Evolutionary conservation across 768 basidiomycete species (phyloP).

Genomic region (Lentinula sp.): DNA sequence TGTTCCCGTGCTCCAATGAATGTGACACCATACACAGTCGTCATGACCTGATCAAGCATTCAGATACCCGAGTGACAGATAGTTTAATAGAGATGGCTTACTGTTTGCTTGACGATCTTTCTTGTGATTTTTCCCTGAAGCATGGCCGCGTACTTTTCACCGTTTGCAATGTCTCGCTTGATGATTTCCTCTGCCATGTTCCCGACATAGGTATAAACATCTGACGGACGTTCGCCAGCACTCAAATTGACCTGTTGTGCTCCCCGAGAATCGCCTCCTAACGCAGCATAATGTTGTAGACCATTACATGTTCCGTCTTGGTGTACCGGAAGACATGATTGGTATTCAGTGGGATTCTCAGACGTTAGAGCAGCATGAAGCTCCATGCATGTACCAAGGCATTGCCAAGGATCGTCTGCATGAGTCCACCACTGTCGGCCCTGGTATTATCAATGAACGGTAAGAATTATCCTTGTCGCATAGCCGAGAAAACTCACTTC

Average conservation of each 20-base stretch:
- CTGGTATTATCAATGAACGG: conserved; percentile 22
- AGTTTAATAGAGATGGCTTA: conserved; percentile 23
- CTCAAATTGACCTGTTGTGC: conserved; percentile 90
- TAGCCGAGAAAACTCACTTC: conserved; percentile 37
- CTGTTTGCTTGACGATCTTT: conserved; percentile 98
- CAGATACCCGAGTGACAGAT: neutral
- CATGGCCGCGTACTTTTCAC: conserved; percentile 48
- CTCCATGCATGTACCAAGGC: conserved; percentile 89
- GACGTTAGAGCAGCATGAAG: conserved; percentile 75
- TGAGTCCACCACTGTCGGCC: conserved; percentile 83
- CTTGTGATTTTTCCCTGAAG: conserved; percentile 76
- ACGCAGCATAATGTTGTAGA: conserved; percentile 95
- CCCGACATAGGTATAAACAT: conserved; percentile 92
- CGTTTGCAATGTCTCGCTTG: conserved; percentile 45
- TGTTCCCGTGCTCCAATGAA: conserved; percentile 93
- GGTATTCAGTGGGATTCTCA: conserved; percentile 52
- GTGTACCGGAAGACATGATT: conserved; percentile 82
- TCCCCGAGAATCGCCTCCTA: conserved; percentile 87
- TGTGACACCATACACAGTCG: conserved; percentile 97
- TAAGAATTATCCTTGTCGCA: neutral
- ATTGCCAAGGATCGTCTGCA: conserved; percentile 98
- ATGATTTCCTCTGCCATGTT: conserved; percentile 74
- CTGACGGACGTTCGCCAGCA: conserved; percentile 79
- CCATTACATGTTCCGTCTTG: conserved; percentile 99
- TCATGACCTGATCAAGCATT: conserved; percentile 70